Base-by-base conservation (phyloP, 371 early-diverging fungal genomes). In the Saksenaea vasiformis region DNA sequence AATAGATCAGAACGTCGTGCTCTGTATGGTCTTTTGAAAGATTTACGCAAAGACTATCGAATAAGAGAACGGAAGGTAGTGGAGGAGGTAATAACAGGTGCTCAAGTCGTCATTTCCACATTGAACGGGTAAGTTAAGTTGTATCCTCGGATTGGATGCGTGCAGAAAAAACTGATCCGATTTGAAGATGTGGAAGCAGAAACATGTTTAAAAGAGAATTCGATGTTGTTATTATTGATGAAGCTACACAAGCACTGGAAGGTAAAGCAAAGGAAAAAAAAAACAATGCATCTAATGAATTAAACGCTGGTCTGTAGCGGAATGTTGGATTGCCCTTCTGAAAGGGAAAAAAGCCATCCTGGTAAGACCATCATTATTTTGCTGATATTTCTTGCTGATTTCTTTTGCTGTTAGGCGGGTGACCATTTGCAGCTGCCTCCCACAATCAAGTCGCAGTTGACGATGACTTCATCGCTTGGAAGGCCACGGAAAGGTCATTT, bases 381-480 rank as follows among this genome's bases (percentile, higher is more conserved):
- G n/a, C n/a, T n/a, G n/a, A n/a, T n/a, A n/a, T n/a, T n/a, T n/a
- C n/a, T n/a, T n/a, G n/a, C n/a, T n/a, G n/a, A n/a, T n/a, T n/a
- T n/a, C n/a, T 55, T 31, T 28, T n/a, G 1, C 9, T 44, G 13
- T 4, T 62, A 79, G 80, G 97, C 96, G 22, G 99, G 99, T 8
- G 99, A 98, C 77, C 98, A 95, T 68, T 79, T 89, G 41, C 99
- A 99, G 69, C 75, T 99, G 34, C 93, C 95, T 5, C 96, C 96
- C 0, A 94, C 93, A 1, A 82, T 93, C 56, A 87, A 89, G 67
- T 77, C 82, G 22, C 75, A 73, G 14, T 36, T 57, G 19, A 26
- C 51, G 10, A n/a, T 27, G 54, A 39, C 47, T 11, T 51, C 55
- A 53, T 9, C 10, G 5, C 51, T 3, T 22, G 22, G 22, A 22